Base-by-base conservation (phyloP, 306 rosid genomes). In the Prunus padus region DNA sequence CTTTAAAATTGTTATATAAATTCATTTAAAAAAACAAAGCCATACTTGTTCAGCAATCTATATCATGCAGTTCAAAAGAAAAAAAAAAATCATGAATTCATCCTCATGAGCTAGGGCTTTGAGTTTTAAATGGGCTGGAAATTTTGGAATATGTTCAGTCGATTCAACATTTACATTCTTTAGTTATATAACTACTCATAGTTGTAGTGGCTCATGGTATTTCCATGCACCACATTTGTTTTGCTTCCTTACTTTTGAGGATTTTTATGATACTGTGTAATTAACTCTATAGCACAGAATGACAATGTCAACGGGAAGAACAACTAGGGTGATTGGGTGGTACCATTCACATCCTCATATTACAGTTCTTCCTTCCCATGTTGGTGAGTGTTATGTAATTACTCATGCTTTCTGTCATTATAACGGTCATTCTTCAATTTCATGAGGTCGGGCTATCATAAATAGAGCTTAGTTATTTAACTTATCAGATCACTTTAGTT, bases 311-410 rank as follows among this genome's bases (percentile, higher is more conserved):
- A 77, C 92, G 2, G 98, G 99, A 69, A 89, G 89, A 80, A 90
- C 92, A 23, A 95, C 99, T 3, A 86, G 99, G 74, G 99, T 95
- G 63, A 95, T 95, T 71, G 99, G 99, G 57, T 95, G 99, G 99
- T 95, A 95, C 86, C 99, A 95, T 78, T 95, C 99, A 16, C 99
- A 95, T 80, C 99, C 99, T 72, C 99, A 92, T 84, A 95, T 95
- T 66, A 95, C 99, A 23, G 99, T 95, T 80, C 97, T 92, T 74
- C 99, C 99, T 76, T 95, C 99, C 15, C 99, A 95, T 77, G 99
- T 95, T 49, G 97, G 98, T 91, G 68, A 71, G 98, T 75, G 23
- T 76, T 77, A 25, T 51, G 26, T 19, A 14, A 62, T 42, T 42
- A 45, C 44, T 4, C 30, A 20, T 11, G 44, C 25, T 83, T 46